A percentile compares a stretch with the other conserved stretches of the same genome.
Conservation (phyloP, 192 early-diverging fungal species). For the Cetraspora pellucida region DNA sequence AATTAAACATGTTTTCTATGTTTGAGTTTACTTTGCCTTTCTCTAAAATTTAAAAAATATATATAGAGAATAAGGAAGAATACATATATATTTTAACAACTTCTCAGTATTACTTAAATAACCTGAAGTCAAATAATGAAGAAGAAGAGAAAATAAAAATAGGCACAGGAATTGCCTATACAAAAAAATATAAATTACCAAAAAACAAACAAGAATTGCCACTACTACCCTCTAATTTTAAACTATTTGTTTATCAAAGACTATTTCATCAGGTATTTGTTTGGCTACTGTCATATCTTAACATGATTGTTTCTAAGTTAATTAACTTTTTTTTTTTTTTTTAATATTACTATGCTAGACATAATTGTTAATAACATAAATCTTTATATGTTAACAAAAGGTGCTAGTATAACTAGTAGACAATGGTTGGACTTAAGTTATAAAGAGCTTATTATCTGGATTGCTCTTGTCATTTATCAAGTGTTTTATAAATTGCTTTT, state of each 20-base stretch:
- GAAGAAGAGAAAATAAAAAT: background rate
- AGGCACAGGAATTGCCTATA: background rate
- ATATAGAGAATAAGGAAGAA: background rate
- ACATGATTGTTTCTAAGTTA: background rate
- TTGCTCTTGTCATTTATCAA: conserved; percentile 1
- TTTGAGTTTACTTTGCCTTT: no score
- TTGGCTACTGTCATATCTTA: background rate
- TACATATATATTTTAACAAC: background rate
- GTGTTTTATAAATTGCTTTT: background rate
- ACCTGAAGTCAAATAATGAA: background rate
- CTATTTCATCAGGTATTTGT: background rate
- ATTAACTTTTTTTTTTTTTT: conserved; percentile 6
- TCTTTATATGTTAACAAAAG: conserved; percentile 4
- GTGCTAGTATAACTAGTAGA: background rate
- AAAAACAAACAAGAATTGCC: background rate
- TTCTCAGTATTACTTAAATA: background rate
- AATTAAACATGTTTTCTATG: no score
- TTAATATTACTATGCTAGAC: background rate
- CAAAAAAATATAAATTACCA: background rate
- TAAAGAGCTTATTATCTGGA: background rate
- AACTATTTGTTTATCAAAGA: background rate
- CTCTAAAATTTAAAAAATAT: background rate
- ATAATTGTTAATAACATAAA: background rate
- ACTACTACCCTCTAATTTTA: background rate
- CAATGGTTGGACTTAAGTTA: background rate